Base-by-base conservation (phyloP, 257 asterid genomes). In the Cordia subcordata region DNA sequence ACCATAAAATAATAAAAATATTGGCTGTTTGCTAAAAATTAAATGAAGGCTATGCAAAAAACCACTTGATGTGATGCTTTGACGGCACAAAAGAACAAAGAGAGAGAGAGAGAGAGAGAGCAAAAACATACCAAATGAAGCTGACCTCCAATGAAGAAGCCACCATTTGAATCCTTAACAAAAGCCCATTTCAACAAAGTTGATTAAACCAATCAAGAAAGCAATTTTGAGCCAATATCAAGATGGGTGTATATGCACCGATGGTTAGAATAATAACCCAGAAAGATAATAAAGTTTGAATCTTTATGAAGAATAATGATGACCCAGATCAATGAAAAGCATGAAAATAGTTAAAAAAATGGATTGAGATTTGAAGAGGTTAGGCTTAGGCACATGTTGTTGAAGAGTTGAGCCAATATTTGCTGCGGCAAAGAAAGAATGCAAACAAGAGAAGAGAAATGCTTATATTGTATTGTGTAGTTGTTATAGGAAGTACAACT, bases 51-150 rank as follows among this genome's bases (percentile, higher is more conserved):
- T 27, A 27, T 27, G 35, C 35, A 27, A 27, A 27, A 27, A 27
- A 6, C 35, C 35, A 27, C 35, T 27, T 27, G 35, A 27, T 27
- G 35, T 27, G 35, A 27, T 27, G 35, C 35, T 27, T 27, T 27
- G 35, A 27, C 3, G 35, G 35, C 6, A 27, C 3, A 27, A 6
- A 27, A 27, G n/a, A n/a, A n/a, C n/a, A n/a, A n/a, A n/a, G n/a
- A n/a, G n/a, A n/a, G n/a, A n/a, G n/a, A n/a, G n/a, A n/a, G n/a
- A n/a, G n/a, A n/a, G 6, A 27, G 35, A 27, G 35, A 27, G 35
- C 35, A 27, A 3, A 27, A 58, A 60, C 77, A 62, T 71, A 85
- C 88, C 84, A 75, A 66, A 71, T 70, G 80, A 78, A 81, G 79
- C 75, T 66, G 77, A 54, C 67, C 72, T 74, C 64, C 60, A 15